Evolutionary conservation across 1,139 yeast species (phyloP).

Genomic region (Protomyces macrosporus): DNA sequence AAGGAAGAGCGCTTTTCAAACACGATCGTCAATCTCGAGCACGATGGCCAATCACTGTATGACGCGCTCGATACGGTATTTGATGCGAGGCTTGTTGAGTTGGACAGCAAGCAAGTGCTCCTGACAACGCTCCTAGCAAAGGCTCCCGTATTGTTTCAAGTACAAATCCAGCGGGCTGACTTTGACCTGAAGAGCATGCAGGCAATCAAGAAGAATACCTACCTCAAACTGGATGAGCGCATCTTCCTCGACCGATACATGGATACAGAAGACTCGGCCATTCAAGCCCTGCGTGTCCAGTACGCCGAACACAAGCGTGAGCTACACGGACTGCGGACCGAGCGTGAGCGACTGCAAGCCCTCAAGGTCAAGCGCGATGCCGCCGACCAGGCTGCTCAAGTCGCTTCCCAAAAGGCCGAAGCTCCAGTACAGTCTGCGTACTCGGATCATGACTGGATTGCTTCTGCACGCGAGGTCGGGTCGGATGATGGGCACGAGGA

Average conservation of each 20-base stretch:
- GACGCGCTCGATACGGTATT: slow-evolving; percentile 85
- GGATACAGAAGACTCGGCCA: slow-evolving; percentile 61
- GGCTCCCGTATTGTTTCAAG: slow-evolving; percentile 76
- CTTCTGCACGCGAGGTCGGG: slow-evolving; percentile 12
- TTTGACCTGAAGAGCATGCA: slow-evolving; percentile 68
- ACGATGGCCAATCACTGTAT: slow-evolving; percentile 80
- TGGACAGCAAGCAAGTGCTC: slow-evolving; percentile 64
- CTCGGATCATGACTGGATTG: slow-evolving; percentile 10
- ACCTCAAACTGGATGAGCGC: slow-evolving; percentile 70
- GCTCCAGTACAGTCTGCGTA: neutral
- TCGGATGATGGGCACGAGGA: neutral
- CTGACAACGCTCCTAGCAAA: slow-evolving; percentile 65
- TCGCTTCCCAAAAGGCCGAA: neutral
- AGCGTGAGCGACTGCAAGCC: neutral
- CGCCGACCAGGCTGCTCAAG: neutral
- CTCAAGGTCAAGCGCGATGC: neutral
- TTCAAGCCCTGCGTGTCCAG: slow-evolving; percentile 51
- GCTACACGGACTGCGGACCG: slow-evolving; percentile 33
- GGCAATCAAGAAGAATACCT: slow-evolving; percentile 78
- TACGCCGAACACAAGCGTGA: slow-evolving; percentile 58
- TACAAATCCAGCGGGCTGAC: slow-evolving; percentile 89
- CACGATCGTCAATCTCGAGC: slow-evolving; percentile 75
- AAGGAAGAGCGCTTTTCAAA: slow-evolving; percentile 75
- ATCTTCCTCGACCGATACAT: slow-evolving; percentile 83
- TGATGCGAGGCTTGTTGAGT: slow-evolving; percentile 63